These are phyloP conservation scores for Cyberlindnera veronae DNA, from an alignment of 805 yeast species.

Conservation along the genomic window DNA sequence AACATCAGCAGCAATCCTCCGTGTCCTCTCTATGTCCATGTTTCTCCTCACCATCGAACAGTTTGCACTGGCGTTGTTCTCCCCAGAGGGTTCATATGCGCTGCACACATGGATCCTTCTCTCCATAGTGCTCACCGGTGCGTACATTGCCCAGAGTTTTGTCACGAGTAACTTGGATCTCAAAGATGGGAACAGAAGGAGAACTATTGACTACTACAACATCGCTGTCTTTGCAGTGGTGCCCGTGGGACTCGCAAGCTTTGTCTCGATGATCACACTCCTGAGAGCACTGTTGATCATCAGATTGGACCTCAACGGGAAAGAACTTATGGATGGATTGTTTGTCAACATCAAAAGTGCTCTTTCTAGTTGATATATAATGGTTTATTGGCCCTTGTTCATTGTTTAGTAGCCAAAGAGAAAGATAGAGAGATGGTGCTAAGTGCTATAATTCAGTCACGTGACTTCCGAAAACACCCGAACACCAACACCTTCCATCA, in stretches of 20 bases:
- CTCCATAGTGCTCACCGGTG: conserved; percentile 76
- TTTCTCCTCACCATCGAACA: conserved; percentile 69
- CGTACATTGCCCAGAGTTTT: conserved; percentile 82
- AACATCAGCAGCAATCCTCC: conserved; percentile 79
- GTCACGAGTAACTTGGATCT: conserved; percentile 70
- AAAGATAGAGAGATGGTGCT: neutral
- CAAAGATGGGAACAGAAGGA: conserved; percentile 30
- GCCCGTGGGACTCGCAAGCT: conserved; percentile 95
- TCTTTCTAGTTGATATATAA: neutral
- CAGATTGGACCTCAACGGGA: conserved; percentile 51
- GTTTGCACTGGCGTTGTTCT: conserved; percentile 60
- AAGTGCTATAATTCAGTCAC: neutral
- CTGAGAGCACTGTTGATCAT: conserved; percentile 72
- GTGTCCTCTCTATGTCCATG: conserved; percentile 81
- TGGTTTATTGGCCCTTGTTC: neutral
- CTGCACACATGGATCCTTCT: conserved; percentile 90
- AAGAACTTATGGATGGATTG: conserved; percentile 14
- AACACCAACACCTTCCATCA: neutral
- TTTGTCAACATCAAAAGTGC: neutral
- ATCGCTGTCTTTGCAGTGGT: conserved; percentile 95
- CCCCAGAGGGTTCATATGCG: conserved; percentile 68
- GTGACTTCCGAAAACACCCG: neutral
- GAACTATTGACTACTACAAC: conserved; percentile 82
- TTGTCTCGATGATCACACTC: conserved; percentile 84
- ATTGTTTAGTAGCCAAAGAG: neutral